Base-by-base conservation (phyloP, 345 rosid genomes). In the Pistacia atlantica region DNA sequence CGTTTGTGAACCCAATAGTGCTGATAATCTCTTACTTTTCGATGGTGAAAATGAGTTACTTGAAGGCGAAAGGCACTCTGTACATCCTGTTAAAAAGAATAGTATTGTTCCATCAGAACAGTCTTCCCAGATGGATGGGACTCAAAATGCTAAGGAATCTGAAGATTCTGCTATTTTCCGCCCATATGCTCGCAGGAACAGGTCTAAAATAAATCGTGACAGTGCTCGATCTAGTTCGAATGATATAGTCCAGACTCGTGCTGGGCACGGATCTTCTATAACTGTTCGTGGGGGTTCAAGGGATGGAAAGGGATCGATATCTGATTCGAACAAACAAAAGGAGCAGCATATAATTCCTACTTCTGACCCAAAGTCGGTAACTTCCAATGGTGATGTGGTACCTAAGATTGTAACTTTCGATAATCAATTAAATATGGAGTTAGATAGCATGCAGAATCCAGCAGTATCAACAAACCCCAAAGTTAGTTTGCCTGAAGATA, bases 141-240 rank as follows among this genome's bases (percentile, higher is more conserved):
- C 86, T 75, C 93, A 85, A 78, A 90, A 86, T 87, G 80, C 87
- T 76, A 97, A 89, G 89, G 98, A 94, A 72, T 82, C 92, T 31
- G 99, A 97, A 87, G 99, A 97, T 89, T 97, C 99, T 75, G 97
- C 97, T 71, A 92, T 94, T 84, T 87, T 94, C 75, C 98, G 97
- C 52, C 97, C 99, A 7, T 97, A 97, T 87, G 96, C 96, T 82
- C 88, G 99, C 78, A 92, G 99, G 84, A 89, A 97, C 74, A 87
- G 99, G 87, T 91, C 98, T 52, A 88, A 89, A 84, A 85, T 87
- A 67, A 97, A 87, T 76, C 93, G 96, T 76, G 98, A 94, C 83
- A 87, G 88, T 78, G 90, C 90, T 70, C 89, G 94, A 78, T 89
- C 95, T 72, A 87, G 91, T 84, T 91, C 98, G 54, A 84, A 84